Evolutionary conservation across 139 green algal species (phyloP).

Genomic region (Edaphochlamys debaryana): DNA sequence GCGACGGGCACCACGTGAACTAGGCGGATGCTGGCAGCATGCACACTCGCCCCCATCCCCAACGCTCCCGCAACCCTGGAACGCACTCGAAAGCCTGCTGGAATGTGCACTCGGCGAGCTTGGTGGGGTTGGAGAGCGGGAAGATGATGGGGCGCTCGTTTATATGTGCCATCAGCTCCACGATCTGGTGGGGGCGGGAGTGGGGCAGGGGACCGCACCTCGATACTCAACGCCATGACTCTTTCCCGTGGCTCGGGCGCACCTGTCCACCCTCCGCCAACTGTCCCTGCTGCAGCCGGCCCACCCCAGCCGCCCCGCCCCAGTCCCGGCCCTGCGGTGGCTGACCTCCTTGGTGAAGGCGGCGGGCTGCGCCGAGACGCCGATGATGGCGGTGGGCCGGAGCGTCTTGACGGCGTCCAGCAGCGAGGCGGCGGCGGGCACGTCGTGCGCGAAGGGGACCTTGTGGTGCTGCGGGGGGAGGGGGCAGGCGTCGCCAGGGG

Average conservation of each 20-base stretch:
- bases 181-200: not conserved
- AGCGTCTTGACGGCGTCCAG: slow-evolving; percentile 54
- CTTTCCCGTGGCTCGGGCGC: no score
- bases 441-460: slow-evolving; percentile 70
- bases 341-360: slow-evolving; percentile 68
- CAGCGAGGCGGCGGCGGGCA: slow-evolving; percentile 52
- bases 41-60: not conserved
- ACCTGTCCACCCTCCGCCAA: no score
- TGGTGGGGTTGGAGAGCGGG: slow-evolving; percentile 93
- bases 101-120: slow-evolving; percentile 89
- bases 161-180: slow-evolving; percentile 59
- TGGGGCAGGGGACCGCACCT: no score
- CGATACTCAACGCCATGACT: no score
- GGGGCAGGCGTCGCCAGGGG: not conserved
- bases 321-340: slow-evolving; percentile 47
- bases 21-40: no score
- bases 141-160: slow-evolving; percentile 91
- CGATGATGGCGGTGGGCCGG: slow-evolving; percentile 72
- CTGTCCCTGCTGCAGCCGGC: not conserved
- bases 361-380: slow-evolving; percentile 58
- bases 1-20: no score
- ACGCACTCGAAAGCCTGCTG: slow-evolving; percentile 54
- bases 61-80: not conserved
- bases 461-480: slow-evolving; percentile 81
- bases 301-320: slow-evolving; percentile 28